Evolutionary conservation across 768 basidiomycete genomes (phyloP), one percentile per base, ranked within the genome.

Genomic region (Psilocybe azurescens): DNA sequence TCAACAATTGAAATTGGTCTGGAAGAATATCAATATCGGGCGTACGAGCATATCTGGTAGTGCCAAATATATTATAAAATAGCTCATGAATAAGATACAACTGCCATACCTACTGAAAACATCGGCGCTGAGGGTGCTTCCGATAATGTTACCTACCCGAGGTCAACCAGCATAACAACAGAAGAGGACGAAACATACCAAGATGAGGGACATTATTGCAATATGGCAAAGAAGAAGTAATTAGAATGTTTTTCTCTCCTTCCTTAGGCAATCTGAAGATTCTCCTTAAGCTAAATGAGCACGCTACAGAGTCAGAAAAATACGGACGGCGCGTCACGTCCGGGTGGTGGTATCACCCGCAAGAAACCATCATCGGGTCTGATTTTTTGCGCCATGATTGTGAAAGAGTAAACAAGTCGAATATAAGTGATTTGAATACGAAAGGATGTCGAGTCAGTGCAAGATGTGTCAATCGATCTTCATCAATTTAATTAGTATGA

Each of bases 141-240:
- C 96, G 67, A 96, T 96, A 70, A 95, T 92, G 73, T 95, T 94
- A 53, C 93, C 93, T 86, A 49, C 38, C 41, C 28, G 54, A 65
- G 44, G 54, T 52, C 52, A 52, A 48, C 33, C 41, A 6, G 18
- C 1, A 24, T 29, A 41, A 32, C 39, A 44, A 3, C 28, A 29
- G 11, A 8, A 18, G 52, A 44, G 16, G 14, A 52, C 9, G 29
- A 54, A 30, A n/a, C 83, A 68, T 72, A 88, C 96, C 95, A 48
- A 97, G 85, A 82, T 98, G 95, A 28, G 97, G 95, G 10, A 97
- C 96, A 70, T 98, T 98, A 75, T 98, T 98, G 75, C 94, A 95
- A 72, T 95, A 95, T 1, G 97, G 97, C 59, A 99, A 78, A 39
- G 97, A 96, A 65, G 95, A 97, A 10, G 97, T 98, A 67, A 99